Base-by-base conservation (phyloP, 176 grass and related monocot genomes). In the Themeda triandra region DNA sequence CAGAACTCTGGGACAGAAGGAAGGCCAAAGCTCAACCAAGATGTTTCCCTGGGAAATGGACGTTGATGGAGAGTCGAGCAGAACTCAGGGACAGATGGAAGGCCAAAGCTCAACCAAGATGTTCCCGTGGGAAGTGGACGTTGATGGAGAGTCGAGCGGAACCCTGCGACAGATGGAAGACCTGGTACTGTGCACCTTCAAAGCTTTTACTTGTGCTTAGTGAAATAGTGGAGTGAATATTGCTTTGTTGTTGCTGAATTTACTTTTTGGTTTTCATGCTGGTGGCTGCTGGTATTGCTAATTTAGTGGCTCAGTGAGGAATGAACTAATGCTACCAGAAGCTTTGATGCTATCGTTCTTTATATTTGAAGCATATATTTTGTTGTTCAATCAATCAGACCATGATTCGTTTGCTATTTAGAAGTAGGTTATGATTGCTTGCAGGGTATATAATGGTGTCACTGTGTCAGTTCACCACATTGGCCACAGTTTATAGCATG, bases 41-140 rank as follows among this genome's bases (percentile, higher is more conserved):
- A 83, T 59, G 68, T 79, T 81, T 30, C 66, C 84, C 11, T 83
- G 81, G 74, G 73, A 86, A 8, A 90, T 79, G 74, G 46, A 86
- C n/a, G 62, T 86, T 28, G 67, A 90, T 35, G 80, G 46, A 13
- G 60, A 75, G 6, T 46, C 80, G 17, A 83, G 46, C 21, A 68
- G 69, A 79, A 18, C 79, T 58, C 67, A 10, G 21, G 74, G 23
- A 21, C 59, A 62, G 45, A 74, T 13, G 75, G 84, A 83, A 37
- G 80, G 7, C 12, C 9, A 58, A 21, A 35, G 39, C 39, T 63
- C 14, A 25, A 21, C 30, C 41, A 37, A 35, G 18, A 83, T 66
- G 67, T 78, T 80, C 42, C 66, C 79, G 14, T 83, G 81, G 73
- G 73, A 86, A 8, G 86, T 83, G 73, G 45, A 86, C 23, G 60